phyloP scores from a whole-genome alignment of 2,329 filamentous ascomycete genomes.

The Fusarium sterilihyphosum region DNA sequence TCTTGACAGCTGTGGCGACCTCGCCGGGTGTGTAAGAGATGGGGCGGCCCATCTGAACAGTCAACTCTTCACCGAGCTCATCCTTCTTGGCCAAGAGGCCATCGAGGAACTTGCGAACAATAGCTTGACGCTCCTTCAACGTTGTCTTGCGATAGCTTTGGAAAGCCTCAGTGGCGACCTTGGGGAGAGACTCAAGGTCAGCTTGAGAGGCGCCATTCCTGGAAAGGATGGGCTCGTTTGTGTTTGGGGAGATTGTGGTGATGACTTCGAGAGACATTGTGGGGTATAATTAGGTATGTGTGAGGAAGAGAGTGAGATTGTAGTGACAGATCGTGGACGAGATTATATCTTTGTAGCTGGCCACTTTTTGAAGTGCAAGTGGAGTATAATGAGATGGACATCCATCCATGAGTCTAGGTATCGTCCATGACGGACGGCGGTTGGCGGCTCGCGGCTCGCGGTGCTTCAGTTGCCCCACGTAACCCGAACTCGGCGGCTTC shows the following conservation, averaged over 20 bases:
- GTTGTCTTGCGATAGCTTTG: conserved; percentile 78
- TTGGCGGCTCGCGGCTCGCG: conserved; percentile 34
- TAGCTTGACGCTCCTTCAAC: conserved; percentile 78
- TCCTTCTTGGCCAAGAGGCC: conserved; percentile 77
- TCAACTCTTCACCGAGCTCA: conserved; percentile 85
- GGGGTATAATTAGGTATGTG: background rate
- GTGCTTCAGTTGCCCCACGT: conserved; percentile 39
- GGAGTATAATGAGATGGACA: conserved; percentile 30
- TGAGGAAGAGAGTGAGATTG: conserved; percentile 1
- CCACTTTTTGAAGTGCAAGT: conserved; percentile 33
- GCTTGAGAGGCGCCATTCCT: conserved; percentile 77
- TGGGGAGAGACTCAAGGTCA: conserved; percentile 78
- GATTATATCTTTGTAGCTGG: conserved; percentile 26
- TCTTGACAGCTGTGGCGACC: conserved; percentile 83
- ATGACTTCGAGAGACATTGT: conserved; percentile 72
- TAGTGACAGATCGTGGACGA: background rate
- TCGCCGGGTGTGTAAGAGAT: conserved; percentile 88
- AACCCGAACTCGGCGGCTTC: conserved; percentile 38
- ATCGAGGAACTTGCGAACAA: conserved; percentile 82
- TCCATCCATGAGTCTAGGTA: background rate
- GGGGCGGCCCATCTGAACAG: conserved; percentile 93
- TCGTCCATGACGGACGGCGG: conserved; percentile 25
- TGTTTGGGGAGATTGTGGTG: conserved; percentile 88
- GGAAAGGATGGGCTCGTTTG: conserved; percentile 84
- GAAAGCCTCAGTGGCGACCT: conserved; percentile 79